Conservation (phyloP, 305 asterid genomes). For the Nicotiana rustica region DNA sequence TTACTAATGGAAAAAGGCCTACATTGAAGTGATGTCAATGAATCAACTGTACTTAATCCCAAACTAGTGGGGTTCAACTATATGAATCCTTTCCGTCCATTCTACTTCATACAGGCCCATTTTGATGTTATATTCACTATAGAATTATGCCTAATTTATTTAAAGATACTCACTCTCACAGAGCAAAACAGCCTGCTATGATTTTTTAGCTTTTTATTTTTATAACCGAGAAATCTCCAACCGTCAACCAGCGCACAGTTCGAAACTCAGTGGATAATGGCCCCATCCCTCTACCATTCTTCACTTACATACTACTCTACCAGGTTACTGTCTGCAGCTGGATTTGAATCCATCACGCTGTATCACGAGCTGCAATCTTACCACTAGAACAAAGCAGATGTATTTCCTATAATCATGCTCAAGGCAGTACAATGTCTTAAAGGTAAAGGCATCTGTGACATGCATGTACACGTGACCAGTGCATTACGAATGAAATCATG, state of each 20-base stretch:
- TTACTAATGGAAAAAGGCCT: background rate
- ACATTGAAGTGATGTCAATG: background rate
- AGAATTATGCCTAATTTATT: background rate
- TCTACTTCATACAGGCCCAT: background rate
- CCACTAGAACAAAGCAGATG: background rate
- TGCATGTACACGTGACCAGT: background rate
- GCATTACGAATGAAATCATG: background rate
- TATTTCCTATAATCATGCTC: slow-evolving; percentile 3
- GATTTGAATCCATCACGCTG: background rate
- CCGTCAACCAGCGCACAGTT: background rate
- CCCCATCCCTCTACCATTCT: background rate
- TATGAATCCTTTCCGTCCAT: slow-evolving; percentile 8
- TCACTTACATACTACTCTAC: background rate
- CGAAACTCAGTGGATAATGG: background rate
- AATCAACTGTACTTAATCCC: background rate
- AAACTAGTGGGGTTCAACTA: background rate
- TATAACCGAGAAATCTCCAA: background rate
- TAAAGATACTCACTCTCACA: background rate
- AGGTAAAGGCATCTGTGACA: background rate
- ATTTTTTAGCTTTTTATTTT: background rate
- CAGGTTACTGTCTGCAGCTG: background rate
- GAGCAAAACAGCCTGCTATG: background rate
- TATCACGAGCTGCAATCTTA: background rate
- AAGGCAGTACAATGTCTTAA: background rate
- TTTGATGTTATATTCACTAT: background rate